Evolutionary conservation across 169 alveolate species (phyloP), one percentile per base, ranked within the genome.

Genomic region (Cryptosporidium sp.): DNA sequence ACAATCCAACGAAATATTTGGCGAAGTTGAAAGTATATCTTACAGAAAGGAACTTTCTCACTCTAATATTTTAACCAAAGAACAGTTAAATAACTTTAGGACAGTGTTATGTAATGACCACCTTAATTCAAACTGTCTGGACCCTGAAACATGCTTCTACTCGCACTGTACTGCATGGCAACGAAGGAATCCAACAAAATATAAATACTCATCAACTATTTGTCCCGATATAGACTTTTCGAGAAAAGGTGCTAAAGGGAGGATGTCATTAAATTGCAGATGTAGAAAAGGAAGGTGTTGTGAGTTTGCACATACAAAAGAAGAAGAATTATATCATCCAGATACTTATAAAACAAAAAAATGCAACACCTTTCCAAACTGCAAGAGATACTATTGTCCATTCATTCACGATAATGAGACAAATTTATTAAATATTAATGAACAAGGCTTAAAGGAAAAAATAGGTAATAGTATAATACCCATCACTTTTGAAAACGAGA

Each of bases 81-180:
- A 80, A 8, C 74, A 80, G 48, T 31, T 80, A 59, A 50, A 65
- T 65, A 21, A 50, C 18, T 80, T 80, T 41, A 59, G 89, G 59
- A 80, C 89, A 31, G 33, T 62, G 26, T 18, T 80, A 41, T 80
- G 89, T 33, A 80, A 59, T 65, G 89, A 80, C 48, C 89, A 80
- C 21, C 33, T 80, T 18, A 80, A 80, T 43, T 80, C 89, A 21
- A 80, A 80, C 5, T 80, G 89, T n/a, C 29, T 80, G 5, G 80
- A 80, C 45, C 89, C 89, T 26, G 89, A 80, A 39, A 31, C 80
- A 35, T 80, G 89, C 52, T 80, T 80, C 69, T n/a, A 61, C 39
- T 80, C 89, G 12, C 89, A 80, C 35, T 80, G 89, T 26, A 43
- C 70, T 80, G 89, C 89, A 41, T 80, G 89, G 89, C 89, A 80